Evolutionary conservation across 305 asterid species (phyloP), one percentile per base, ranked within the genome.

Genomic region (Fraxinus floribunda): DNA sequence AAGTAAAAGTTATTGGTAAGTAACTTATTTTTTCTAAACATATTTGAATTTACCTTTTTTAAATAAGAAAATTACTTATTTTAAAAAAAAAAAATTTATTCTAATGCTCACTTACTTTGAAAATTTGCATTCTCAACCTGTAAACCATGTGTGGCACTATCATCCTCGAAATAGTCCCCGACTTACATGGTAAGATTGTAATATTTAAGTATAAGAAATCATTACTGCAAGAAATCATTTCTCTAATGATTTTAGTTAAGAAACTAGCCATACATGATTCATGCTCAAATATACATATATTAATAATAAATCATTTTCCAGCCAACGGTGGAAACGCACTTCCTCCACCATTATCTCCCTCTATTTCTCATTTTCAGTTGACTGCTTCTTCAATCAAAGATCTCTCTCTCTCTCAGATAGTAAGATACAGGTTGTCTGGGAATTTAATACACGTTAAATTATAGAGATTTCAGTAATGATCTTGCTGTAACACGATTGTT

Each of bases 381-480:
- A 24, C 35, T 24, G 7, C 26, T 15, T 55, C 64, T 55, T 55
- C 64, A 44, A 55, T 55, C 62, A 52, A 55, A 55, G 66, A n/a
- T 32, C 29, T 5, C 7, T 20, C 26, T 18, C 26, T 57, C 26
- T 60, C 26, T n/a, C 2, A 0, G 66, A 4, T 57, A 16, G 26
- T 57, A 57, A 18, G 66, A 18, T 52, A 55, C 36, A 76, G 71
- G 74, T 73, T 62, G 84, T 24, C 76, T 46, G 34, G 38, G 49
- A 81, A 81, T 75, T 11, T 36, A 60, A 2, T 1, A 62, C 29
- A 62, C 16, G 34, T 62, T 18, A 18, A 62, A 62, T 62, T 62
- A 62, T 62, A 32, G 16, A 64, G 16, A 57, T 64, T 60, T 64
- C 32, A 22, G 30, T 64, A 7, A 24, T 9, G 72, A 8, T 64